These are phyloP conservation scores for Suaeda aralocaspica DNA, from an alignment of 148 eudicot genomes.

Conservation along the genomic window DNA sequence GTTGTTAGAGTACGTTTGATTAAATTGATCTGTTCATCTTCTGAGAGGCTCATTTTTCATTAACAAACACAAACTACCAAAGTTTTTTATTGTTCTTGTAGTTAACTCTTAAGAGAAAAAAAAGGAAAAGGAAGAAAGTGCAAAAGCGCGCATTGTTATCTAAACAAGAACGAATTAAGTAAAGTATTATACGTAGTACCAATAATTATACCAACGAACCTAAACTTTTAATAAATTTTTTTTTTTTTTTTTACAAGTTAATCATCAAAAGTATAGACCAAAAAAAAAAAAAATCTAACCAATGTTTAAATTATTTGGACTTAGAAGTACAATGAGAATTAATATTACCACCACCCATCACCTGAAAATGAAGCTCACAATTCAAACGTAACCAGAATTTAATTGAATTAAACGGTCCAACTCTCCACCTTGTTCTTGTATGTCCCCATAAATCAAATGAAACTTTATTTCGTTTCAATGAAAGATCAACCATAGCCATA, in stretches of 20 bases:
- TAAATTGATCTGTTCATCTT: too few species aligned
- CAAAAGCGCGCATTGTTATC: not conserved
- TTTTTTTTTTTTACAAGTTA: not conserved
- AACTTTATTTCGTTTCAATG: slow-evolving; percentile 32
- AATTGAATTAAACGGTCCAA: slow-evolving; percentile 54
- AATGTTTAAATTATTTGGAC: slow-evolving; percentile 22
- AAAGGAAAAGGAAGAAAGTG: too few species aligned
- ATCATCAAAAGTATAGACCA: not conserved
- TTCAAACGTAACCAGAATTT: slow-evolving; percentile 49
- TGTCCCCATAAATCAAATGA: slow-evolving; percentile 45
- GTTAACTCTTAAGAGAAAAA: too few species aligned
- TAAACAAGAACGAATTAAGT: not conserved
- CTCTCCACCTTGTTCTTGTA: slow-evolving; percentile 59
- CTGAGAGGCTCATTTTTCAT: too few species aligned
- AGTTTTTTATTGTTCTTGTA: too few species aligned
- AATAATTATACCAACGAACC: not conserved
- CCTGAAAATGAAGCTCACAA: slow-evolving; percentile 44
- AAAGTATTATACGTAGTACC: not conserved
- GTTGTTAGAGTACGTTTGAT: too few species aligned
- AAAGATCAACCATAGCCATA: slow-evolving; percentile 22
- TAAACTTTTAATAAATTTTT: not conserved
- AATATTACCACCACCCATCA: slow-evolving; percentile 26
- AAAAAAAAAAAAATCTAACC: too few species aligned
- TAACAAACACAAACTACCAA: too few species aligned
- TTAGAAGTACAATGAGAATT: slow-evolving; percentile 51